phyloP scores from a whole-genome alignment of 257 asterid species.

The Nicotiana otophora region DNA sequence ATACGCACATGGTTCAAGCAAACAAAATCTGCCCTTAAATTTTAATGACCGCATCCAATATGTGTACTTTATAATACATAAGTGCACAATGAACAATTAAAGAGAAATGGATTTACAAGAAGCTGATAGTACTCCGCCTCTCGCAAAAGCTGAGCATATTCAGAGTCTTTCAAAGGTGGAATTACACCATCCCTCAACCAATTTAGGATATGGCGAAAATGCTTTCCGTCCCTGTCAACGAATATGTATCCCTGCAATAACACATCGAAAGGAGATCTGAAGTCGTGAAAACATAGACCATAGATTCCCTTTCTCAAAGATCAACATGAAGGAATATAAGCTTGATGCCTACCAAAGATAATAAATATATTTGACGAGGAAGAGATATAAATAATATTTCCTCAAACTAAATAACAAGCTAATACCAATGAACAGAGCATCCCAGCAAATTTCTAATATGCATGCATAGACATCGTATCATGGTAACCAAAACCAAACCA shows the following conservation, averaged over 20 bases:
- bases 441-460: neutral
- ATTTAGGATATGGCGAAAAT: slow-evolving; percentile 82
- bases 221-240: slow-evolving; percentile 88
- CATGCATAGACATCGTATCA: neutral
- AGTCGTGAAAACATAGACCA: neutral
- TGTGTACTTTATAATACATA: neutral
- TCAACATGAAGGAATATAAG: neutral
- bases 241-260: slow-evolving; percentile 78
- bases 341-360: neutral
- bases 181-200: slow-evolving; percentile 91
- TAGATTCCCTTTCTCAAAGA: neutral
- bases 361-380: neutral
- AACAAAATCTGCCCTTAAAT: slow-evolving; percentile 4
- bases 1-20: neutral
- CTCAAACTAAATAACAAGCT: neutral
- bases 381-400: neutral
- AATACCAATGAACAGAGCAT: neutral
- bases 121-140: slow-evolving; percentile 95
- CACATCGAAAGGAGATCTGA: slow-evolving; percentile 14
- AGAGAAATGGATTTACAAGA: slow-evolving; percentile 47
- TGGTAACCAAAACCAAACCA: neutral
- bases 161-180: slow-evolving; percentile 63
- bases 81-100: neutral
- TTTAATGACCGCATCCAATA: neutral
- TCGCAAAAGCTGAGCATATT: slow-evolving; percentile 61